Evolutionary conservation across 371 early-diverging fungal genomes (phyloP).

Genomic region (Haplosporangium sp.): DNA sequence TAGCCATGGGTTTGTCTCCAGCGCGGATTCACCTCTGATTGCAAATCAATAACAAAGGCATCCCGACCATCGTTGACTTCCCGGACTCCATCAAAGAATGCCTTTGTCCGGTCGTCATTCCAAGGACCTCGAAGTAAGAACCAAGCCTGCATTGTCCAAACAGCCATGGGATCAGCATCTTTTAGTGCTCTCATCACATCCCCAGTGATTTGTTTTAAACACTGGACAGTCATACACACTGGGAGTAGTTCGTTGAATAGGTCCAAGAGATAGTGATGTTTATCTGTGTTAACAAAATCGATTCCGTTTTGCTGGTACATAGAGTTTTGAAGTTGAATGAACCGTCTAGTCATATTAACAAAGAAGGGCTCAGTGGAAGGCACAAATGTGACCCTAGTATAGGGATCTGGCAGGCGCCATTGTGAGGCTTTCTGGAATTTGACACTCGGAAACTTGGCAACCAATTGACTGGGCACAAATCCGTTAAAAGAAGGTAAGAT

Average conservation of each 20-base stretch:
- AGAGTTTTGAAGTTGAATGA: constrained; percentile 31
- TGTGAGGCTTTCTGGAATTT: constrained; percentile 21
- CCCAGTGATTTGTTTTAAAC: constrained; percentile 17
- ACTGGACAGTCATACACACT: constrained; percentile 21
- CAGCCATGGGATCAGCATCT: constrained; percentile 40
- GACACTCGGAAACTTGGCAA: constrained; percentile 18
- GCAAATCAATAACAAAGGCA: constrained; percentile 49
- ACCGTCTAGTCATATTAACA: constrained; percentile 17
- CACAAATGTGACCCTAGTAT: constrained; percentile 19
- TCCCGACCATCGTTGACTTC: constrained; percentile 32
- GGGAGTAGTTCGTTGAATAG: constrained; percentile 46
- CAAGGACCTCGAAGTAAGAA: constrained; percentile 30
- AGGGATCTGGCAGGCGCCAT: constrained; percentile 21
- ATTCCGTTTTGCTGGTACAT: constrained; percentile 26
- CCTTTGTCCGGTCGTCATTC: constrained; percentile 23
- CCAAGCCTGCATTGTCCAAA: constrained; percentile 52
- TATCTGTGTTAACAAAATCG: neutral
- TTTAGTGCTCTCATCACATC: constrained; percentile 46
- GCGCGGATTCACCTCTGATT: constrained; percentile 40
- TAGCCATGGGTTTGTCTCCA: constrained; percentile 35
- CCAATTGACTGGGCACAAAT: constrained; percentile 32
- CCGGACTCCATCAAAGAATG: constrained; percentile 51
- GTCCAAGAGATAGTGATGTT: constrained; percentile 41
- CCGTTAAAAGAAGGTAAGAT: constrained; percentile 49
- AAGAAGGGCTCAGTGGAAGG: constrained; percentile 42